phyloP scores from a whole-genome alignment of 805 yeast genomes.

The Metschnikowia reukaufii region DNA sequence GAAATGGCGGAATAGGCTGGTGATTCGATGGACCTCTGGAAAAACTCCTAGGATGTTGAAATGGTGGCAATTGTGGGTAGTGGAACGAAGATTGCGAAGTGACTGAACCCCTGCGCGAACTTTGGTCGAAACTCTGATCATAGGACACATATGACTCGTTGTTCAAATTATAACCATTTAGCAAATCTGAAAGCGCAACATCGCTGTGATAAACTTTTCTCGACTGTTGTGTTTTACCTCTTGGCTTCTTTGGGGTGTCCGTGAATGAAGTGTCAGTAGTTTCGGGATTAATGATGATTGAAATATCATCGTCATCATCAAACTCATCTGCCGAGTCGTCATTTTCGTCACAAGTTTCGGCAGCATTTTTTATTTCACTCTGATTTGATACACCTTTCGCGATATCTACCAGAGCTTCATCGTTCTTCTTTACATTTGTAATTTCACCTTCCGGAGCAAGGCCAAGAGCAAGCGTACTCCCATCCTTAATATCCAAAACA shows the following conservation, averaged over 20 bases:
- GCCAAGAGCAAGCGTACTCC: not conserved
- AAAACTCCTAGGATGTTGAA: constrained; percentile 5
- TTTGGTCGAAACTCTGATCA: constrained; percentile 2
- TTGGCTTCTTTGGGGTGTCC: not conserved
- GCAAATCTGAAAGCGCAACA: constrained; percentile 11
- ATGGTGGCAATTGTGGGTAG: constrained; percentile 15
- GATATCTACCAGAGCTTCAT: too few relatives aligned
- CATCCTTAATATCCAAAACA: not conserved
- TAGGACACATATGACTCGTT: not conserved
- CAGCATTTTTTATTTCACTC: constrained; percentile 8
- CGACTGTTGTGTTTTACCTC: constrained; percentile 4
- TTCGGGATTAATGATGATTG: constrained; percentile 39
- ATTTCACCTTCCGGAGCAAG: too few relatives aligned
- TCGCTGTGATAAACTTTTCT: constrained; percentile 13
- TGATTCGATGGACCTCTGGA: constrained; percentile 1
- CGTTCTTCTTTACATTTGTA: too few relatives aligned
- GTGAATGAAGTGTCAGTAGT: constrained; percentile 1
- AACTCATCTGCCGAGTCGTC: constrained; percentile 24
- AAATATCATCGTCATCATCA: constrained; percentile 38
- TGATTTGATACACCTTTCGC: too few relatives aligned
- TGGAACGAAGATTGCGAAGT: constrained; percentile 10
- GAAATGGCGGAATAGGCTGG: not conserved
- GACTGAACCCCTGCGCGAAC: not conserved
- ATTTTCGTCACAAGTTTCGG: constrained; percentile 11
- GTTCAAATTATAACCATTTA: constrained; percentile 9